phyloP scores from a whole-genome alignment of 495 filamentous ascomycete genomes.

The Aspergillus ostianus region DNA sequence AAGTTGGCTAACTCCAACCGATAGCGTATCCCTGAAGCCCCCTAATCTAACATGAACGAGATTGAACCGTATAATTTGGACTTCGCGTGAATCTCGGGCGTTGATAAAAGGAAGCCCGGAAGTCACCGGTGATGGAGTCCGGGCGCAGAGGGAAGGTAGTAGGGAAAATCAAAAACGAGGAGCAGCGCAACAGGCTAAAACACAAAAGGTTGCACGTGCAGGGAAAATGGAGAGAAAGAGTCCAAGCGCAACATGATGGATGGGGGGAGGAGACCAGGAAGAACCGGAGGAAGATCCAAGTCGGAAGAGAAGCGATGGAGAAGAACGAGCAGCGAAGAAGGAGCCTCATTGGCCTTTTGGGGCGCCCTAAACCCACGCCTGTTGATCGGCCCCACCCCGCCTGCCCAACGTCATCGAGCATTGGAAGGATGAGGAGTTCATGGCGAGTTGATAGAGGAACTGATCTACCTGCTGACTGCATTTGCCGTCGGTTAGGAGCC shows the following conservation, averaged over 20 bases:
- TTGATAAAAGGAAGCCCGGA: background rate
- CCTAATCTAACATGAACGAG: background rate
- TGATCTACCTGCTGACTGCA: background rate
- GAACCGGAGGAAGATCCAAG: background rate
- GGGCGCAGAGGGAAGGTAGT: background rate
- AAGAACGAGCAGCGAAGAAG: background rate
- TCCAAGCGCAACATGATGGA: conserved; percentile 13
- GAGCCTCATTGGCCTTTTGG: background rate
- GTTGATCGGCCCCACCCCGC: conserved; percentile 2
- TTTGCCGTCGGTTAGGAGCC: background rate
- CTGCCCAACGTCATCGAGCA: conserved; percentile 17
- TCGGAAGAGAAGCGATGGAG: background rate
- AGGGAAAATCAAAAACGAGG: background rate
- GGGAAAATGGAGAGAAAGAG: conserved; percentile 2
- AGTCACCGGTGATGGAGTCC: background rate
- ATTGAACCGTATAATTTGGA: too few relatives aligned
- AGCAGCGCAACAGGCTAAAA: background rate
- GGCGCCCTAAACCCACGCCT: background rate
- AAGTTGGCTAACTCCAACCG: background rate
- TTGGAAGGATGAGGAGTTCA: too few relatives aligned
- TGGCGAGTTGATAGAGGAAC: background rate
- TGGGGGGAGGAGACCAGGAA: background rate
- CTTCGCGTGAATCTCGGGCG: too few relatives aligned
- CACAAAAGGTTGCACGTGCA: conserved; percentile 12
- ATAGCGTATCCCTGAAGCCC: background rate